phyloP scores from a whole-genome alignment of 306 rosid species.

The Vigna mungo region DNA sequence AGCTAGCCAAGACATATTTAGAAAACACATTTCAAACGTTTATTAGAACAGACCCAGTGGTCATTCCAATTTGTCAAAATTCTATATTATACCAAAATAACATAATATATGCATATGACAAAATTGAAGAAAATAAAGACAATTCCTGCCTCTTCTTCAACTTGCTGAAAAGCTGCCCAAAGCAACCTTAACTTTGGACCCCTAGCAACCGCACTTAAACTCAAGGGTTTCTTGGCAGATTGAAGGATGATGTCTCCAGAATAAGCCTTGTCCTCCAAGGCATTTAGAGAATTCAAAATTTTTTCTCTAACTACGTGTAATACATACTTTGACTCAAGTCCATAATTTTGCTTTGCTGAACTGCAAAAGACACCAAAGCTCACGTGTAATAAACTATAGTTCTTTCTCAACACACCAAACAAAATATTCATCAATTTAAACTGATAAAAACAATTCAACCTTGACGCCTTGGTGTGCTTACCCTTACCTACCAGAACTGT shows the following conservation, averaged over 20 bases:
- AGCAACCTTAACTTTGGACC: conserved; percentile 89
- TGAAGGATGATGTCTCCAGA: conserved; percentile 58
- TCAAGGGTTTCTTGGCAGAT: conserved; percentile 63
- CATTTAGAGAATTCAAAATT: conserved; percentile 69
- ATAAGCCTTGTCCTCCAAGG: conserved; percentile 64
- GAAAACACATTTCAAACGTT: conserved; percentile 30
- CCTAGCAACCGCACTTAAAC: conserved; percentile 84
- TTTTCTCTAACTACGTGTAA: conserved; percentile 73
- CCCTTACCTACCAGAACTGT: conserved; percentile 98
- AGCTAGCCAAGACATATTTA: conserved; percentile 28
- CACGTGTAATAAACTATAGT: conserved; percentile 40
- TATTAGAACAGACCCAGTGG: conserved; percentile 25
- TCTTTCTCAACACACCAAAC: conserved; percentile 21
- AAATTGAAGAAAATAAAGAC: conserved; percentile 43
- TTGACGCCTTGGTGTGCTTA: conserved; percentile 56
- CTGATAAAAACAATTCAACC: conserved; percentile 46
- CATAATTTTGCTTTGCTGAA: conserved; percentile 49
- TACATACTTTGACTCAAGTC: conserved; percentile 60
- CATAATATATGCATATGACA: conserved; percentile 29
- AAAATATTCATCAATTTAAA: conserved; percentile 21
- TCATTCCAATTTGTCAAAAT: conserved; percentile 31
- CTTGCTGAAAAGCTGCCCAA: conserved; percentile 76
- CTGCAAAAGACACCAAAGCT: conserved; percentile 58
- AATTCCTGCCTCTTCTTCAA: conserved; percentile 86
- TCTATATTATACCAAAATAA: conserved; percentile 23